Conservation (phyloP, 2,329 filamentous ascomycete genomes). For the Coniochaeta prunicola region DNA sequence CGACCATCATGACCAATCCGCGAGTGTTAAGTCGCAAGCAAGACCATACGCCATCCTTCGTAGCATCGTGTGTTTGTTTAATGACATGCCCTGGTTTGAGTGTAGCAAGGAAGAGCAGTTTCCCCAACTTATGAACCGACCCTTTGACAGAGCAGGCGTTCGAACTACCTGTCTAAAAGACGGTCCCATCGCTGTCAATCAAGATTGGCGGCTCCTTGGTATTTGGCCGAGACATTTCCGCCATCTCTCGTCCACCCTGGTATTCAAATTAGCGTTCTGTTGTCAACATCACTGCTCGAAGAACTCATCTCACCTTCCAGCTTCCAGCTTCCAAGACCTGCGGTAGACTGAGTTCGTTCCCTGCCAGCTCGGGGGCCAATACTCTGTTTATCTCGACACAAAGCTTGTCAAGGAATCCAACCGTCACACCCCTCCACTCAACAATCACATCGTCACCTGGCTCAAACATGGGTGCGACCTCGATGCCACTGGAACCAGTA, state of each 20-base stretch:
- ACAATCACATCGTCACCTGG: slow-evolving; percentile 55
- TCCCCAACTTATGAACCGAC: too few relatives aligned
- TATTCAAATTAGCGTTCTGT: slow-evolving; percentile 6
- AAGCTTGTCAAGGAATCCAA: slow-evolving; percentile 51
- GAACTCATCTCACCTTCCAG: slow-evolving; percentile 73
- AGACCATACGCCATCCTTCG: not conserved
- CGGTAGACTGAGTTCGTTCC: slow-evolving; percentile 67
- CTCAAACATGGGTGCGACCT: slow-evolving; percentile 52
- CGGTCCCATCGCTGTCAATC: slow-evolving; percentile 91
- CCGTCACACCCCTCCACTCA: slow-evolving; percentile 58
- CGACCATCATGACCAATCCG: not conserved
- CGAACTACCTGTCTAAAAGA: slow-evolving; percentile 47
- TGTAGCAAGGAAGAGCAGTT: too few relatives aligned
- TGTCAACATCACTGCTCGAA: not conserved
- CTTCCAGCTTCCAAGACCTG: slow-evolving; percentile 94
- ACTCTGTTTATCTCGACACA: slow-evolving; percentile 50
- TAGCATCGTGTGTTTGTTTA: not conserved
- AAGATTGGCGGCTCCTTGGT: slow-evolving; percentile 95
- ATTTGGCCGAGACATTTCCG: slow-evolving; percentile 89
- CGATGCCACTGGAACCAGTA: slow-evolving; percentile 55
- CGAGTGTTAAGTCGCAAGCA: not conserved
- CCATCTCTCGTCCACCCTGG: slow-evolving; percentile 86
- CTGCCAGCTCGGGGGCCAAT: slow-evolving; percentile 57
- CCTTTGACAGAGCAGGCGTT: too few relatives aligned
- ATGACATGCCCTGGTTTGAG: not conserved